These are phyloP conservation scores for Ophiognomonia clavigignenti-juglandacearum DNA, from an alignment of 2,329 filamentous ascomycete genomes.

Conservation along the genomic window DNA sequence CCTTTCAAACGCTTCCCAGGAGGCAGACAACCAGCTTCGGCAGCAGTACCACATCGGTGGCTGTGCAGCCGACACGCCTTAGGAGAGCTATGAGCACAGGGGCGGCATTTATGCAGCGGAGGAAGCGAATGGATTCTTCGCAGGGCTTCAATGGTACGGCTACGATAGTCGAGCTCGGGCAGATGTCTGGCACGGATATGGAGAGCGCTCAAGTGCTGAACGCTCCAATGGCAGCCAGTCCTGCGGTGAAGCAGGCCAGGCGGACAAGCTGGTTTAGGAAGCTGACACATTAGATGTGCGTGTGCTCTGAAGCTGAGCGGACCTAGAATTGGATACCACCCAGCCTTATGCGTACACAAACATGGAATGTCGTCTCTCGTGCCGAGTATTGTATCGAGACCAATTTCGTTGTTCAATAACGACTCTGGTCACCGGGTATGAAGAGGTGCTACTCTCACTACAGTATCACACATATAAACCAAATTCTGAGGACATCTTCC, in stretches of 20 bases:
- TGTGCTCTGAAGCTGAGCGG: not conserved
- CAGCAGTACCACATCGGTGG: not conserved
- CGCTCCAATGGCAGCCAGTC: not conserved
- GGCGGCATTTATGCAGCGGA: conserved; percentile 39
- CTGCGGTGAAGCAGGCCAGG: conserved; percentile 10
- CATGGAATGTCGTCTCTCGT: too few species aligned
- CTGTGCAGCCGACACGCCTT: conserved; percentile 12
- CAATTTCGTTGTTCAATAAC: not conserved
- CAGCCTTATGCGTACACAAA: not conserved
- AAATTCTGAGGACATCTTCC: too few species aligned
- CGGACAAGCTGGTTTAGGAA: conserved; percentile 16
- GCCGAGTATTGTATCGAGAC: not conserved
- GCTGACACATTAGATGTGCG: conserved; percentile 15
- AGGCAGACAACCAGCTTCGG: conserved; percentile 13
- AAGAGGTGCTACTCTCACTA: too few species aligned
- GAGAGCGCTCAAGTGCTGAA: not conserved
- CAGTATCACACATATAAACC: too few species aligned
- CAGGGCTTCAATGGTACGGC: not conserved
- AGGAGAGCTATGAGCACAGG: conserved; percentile 42
- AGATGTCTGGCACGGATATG: not conserved
- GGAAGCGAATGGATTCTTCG: conserved; percentile 21
- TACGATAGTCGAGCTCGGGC: not conserved
- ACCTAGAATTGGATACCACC: not conserved
- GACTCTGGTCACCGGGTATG: too few species aligned
- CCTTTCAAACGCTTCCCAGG: conserved; percentile 13